Percentiles rank a stretch among this genome's conserved stretches.
phyloP scores from a whole-genome alignment of 2,329 filamentous ascomycete genomes.

The Epichloe sylvatica region DNA sequence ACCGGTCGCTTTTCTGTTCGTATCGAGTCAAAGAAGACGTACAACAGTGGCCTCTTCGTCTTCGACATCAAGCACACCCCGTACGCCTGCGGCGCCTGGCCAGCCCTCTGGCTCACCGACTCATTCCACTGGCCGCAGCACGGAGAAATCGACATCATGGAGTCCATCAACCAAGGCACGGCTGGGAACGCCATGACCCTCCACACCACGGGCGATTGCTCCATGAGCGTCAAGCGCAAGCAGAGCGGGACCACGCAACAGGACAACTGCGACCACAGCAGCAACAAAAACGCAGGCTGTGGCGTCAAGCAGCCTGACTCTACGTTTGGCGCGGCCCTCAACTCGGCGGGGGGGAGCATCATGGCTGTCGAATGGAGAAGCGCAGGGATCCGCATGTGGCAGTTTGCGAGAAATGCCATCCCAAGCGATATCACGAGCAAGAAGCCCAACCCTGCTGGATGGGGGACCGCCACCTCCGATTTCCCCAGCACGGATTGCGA shows the following conservation, averaged over 20 bases:
- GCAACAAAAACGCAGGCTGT: slow-evolving; percentile 43
- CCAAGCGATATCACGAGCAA: slow-evolving; percentile 37
- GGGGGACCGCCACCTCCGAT: slow-evolving; percentile 49
- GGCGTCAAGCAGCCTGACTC: slow-evolving; percentile 30
- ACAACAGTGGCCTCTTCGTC: slow-evolving; percentile 50
- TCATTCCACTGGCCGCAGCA: slow-evolving; percentile 45
- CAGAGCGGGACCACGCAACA: slow-evolving; percentile 31
- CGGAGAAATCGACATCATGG: slow-evolving; percentile 52
- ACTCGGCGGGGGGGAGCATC: slow-evolving; percentile 40
- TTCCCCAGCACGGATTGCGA: slow-evolving; percentile 51
- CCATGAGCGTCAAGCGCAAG: slow-evolving; percentile 39
- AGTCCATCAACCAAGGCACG: slow-evolving; percentile 39
- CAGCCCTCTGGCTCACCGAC: slow-evolving; percentile 52
- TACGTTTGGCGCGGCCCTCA: slow-evolving; percentile 39
- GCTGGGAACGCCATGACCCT: slow-evolving; percentile 46
- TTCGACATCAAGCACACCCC: slow-evolving; percentile 53
- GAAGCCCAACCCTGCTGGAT: slow-evolving; percentile 45
- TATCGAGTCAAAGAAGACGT: slow-evolving; percentile 45
- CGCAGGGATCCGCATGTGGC: slow-evolving; percentile 50
- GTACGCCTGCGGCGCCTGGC: slow-evolving; percentile 50
- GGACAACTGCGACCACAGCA: slow-evolving; percentile 36
- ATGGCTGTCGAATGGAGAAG: slow-evolving; percentile 48
- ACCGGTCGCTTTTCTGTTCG: slow-evolving; percentile 51
- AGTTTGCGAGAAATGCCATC: slow-evolving; percentile 35
- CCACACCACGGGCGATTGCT: slow-evolving; percentile 40